Conservation (phyloP, 108 stramenopile genomes). For the Cyclotella sp. region DNA sequence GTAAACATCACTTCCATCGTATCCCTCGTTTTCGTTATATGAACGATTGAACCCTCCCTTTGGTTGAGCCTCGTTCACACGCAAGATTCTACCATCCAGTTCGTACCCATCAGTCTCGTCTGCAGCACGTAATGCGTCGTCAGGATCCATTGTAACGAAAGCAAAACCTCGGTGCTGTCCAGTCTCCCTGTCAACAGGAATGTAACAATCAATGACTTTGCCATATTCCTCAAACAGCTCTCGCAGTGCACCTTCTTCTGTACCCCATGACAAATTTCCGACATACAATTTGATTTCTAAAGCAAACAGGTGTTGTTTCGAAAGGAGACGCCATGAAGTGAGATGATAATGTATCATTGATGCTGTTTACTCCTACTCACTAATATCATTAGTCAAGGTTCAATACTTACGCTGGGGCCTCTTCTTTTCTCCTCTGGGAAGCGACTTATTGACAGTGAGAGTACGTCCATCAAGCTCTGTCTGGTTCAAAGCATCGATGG, state of each 20-base stretch:
- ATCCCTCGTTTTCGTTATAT: constrained; percentile 40
- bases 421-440: constrained; percentile 80
- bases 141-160: constrained; percentile 89
- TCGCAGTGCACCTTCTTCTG: constrained; percentile 74
- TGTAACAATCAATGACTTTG: constrained; percentile 84
- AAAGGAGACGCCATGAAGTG: constrained; percentile 49
- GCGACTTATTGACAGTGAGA: constrained; percentile 90
- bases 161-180: constrained; percentile 88
- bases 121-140: constrained; percentile 83
- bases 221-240: constrained; percentile 87
- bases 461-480: constrained; percentile 86
- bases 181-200: constrained; percentile 86
- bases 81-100: constrained; percentile 83
- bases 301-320: background rate
- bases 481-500: constrained; percentile 88
- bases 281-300: constrained; percentile 79
- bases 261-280: constrained; percentile 93
- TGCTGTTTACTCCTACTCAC: constrained; percentile 6
- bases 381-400: background rate
- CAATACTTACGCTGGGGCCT: constrained; percentile 25
- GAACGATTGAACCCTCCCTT: constrained; percentile 53
- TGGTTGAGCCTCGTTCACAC: constrained; percentile 92
- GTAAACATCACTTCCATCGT: constrained; percentile 39
- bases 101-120: constrained; percentile 81
- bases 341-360: constrained; percentile 56